A percentile compares a stretch with the other conserved stretches of the same genome.
Conservation (phyloP, 495 filamentous ascomycete genomes). For the Annulohypoxylon nitens region DNA sequence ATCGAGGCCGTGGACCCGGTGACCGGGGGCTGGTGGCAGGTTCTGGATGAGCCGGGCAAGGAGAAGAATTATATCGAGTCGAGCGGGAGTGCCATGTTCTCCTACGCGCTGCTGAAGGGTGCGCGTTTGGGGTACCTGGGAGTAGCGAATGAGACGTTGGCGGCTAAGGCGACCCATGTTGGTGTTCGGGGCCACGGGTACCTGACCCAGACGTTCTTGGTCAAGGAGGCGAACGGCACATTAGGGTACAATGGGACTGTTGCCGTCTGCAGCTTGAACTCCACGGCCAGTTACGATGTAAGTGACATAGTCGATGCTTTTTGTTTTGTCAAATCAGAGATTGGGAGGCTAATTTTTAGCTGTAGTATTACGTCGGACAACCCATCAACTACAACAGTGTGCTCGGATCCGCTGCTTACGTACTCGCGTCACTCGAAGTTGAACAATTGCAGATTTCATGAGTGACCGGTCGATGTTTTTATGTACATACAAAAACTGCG, state of each 20-base stretch:
- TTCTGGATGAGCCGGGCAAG: conserved; percentile 61
- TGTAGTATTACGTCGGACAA: conserved; percentile 58
- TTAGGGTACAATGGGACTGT: conserved; percentile 62
- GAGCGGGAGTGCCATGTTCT: conserved; percentile 71
- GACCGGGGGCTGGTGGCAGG: conserved; percentile 71
- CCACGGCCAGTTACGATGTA: conserved; percentile 62
- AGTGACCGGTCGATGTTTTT: conserved; percentile 2
- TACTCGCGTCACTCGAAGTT: conserved; percentile 59
- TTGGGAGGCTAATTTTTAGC: conserved; percentile 26
- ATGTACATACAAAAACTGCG: conserved; percentile 8
- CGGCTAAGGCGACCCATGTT: conserved; percentile 44
- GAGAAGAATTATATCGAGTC: conserved; percentile 72
- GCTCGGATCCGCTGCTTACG: conserved; percentile 58
- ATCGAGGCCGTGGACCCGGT: conserved; percentile 54
- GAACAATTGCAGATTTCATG: conserved; percentile 46
- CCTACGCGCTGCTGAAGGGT: conserved; percentile 68
- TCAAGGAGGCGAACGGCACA: conserved; percentile 56
- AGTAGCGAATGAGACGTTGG: conserved; percentile 25
- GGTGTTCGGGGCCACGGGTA: conserved; percentile 56
- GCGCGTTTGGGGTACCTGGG: conserved; percentile 61
- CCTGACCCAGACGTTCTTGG: conserved; percentile 59
- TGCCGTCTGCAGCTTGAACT: conserved; percentile 63
- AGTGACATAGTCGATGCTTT: conserved; percentile 10
- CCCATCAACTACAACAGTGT: conserved; percentile 62
- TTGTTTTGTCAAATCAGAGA: background rate